These are phyloP conservation scores for Lophiostoma macrostomum DNA, from an alignment of 495 filamentous ascomycete species.

Conservation along the genomic window DNA sequence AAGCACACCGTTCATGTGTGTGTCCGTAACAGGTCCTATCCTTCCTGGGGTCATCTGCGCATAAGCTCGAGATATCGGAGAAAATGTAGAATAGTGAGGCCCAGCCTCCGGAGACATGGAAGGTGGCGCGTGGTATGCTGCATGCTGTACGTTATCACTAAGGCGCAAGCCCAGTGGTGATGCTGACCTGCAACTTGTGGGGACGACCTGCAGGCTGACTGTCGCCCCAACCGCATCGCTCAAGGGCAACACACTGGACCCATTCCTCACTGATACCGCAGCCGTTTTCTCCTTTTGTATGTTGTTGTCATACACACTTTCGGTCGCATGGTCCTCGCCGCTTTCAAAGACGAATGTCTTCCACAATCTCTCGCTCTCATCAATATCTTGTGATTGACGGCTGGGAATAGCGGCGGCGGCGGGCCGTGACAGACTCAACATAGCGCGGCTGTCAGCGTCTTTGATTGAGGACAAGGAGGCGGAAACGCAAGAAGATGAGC, in stretches of 20 bases:
- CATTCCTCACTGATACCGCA: neutral
- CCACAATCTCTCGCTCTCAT: slow-evolving; percentile 21
- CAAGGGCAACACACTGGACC: neutral
- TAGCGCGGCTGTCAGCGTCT: neutral
- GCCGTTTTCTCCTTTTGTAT: neutral
- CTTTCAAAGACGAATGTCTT: slow-evolving; percentile 20
- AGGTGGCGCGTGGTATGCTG: slow-evolving; percentile 6
- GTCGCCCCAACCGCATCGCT: too few relatives aligned
- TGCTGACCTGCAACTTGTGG: too few relatives aligned
- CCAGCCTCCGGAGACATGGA: neutral
- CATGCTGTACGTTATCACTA: slow-evolving; percentile 10
- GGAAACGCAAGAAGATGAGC: slow-evolving; percentile 12
- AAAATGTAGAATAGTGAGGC: neutral
- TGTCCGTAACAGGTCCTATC: too few relatives aligned
- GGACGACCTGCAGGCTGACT: too few relatives aligned
- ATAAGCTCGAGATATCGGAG: neutral
- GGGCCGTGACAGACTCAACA: too few relatives aligned
- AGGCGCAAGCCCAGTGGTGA: slow-evolving; percentile 2
- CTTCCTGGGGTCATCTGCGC: too few relatives aligned
- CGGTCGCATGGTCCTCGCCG: neutral
- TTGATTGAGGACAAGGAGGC: slow-evolving; percentile 19
- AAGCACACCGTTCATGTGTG: too few relatives aligned
- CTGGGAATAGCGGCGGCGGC: too few relatives aligned
- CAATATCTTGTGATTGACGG: neutral
- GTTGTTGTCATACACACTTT: neutral